Evolutionary conservation across 2,329 filamentous ascomycete species (phyloP).

Genomic region (Lasiodiplodia sp.): DNA sequence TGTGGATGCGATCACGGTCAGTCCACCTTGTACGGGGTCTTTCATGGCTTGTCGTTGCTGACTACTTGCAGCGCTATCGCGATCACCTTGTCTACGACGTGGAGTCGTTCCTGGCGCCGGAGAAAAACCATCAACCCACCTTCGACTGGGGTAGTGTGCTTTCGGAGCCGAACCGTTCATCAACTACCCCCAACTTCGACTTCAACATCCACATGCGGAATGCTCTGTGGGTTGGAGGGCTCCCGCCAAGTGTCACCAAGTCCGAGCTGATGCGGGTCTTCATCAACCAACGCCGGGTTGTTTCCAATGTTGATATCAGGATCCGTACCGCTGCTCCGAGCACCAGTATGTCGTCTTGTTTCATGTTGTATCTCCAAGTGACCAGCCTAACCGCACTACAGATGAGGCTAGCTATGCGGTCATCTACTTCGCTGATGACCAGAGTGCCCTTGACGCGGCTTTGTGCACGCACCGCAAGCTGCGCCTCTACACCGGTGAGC

Average conservation of each 20-base stretch:
- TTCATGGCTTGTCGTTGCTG: neutral
- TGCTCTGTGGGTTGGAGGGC: constrained; percentile 20
- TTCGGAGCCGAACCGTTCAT: neutral
- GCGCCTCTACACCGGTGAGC: neutral
- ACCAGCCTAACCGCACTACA: neutral
- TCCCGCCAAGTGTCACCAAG: constrained; percentile 15
- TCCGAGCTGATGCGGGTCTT: constrained; percentile 11
- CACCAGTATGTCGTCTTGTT: neutral
- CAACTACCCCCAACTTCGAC: neutral
- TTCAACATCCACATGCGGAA: neutral
- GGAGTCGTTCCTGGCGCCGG: constrained; percentile 8
- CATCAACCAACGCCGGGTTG: neutral
- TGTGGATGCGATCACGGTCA: constrained; percentile 12
- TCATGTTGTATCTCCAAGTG: neutral
- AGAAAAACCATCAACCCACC: neutral
- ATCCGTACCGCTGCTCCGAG: neutral
- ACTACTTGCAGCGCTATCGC: constrained; percentile 5
- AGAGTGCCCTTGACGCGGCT: neutral
- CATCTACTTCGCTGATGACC: neutral
- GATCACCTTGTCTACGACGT: constrained; percentile 7
- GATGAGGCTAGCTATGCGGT: constrained; percentile 8
- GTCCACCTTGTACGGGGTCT: neutral
- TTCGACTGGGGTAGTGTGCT: neutral
- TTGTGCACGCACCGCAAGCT: constrained; percentile 13
- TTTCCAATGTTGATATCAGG: constrained; percentile 7